Evolutionary conservation across 305 asterid genomes (phyloP).

Genomic region (Withania somnifera): DNA sequence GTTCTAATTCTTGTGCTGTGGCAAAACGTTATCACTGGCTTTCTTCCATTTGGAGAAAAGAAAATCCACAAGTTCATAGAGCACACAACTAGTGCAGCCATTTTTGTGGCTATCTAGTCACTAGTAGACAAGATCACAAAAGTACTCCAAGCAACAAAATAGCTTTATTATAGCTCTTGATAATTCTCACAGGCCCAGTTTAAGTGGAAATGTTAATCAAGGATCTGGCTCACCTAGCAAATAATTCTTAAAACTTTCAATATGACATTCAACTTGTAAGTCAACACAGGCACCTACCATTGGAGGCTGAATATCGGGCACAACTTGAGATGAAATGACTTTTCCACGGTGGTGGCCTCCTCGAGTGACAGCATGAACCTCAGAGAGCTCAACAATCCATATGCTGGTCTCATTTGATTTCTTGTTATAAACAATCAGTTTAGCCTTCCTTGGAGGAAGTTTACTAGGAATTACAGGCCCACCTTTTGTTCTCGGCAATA

Average conservation of each 20-base stretch:
- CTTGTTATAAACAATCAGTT: conserved; percentile 19
- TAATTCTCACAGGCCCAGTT: background rate
- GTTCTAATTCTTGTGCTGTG: background rate
- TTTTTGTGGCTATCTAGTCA: background rate
- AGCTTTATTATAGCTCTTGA: background rate
- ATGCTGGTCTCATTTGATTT: conserved; percentile 25
- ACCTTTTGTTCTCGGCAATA: conserved; percentile 21
- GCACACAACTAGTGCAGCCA: background rate
- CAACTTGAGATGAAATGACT: conserved; percentile 20
- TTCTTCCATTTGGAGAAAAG: background rate
- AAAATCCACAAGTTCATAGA: background rate
- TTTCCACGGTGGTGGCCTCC: conserved; percentile 27
- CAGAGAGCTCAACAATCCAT: conserved; percentile 23
- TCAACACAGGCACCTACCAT: conserved; percentile 8
- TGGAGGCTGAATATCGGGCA: conserved; percentile 23
- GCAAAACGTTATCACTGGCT: background rate
- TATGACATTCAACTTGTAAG: background rate
- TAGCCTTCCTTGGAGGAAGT: conserved; percentile 21
- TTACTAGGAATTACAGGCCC: conserved; percentile 20
- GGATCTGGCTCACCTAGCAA: background rate
- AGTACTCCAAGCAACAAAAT: background rate
- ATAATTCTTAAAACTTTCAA: background rate
- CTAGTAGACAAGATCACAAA: background rate
- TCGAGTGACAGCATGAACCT: conserved; percentile 27
- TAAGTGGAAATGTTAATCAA: background rate